Base-by-base conservation (phyloP, 371 early-diverging fungal genomes). In the Apophysomyces sp. region DNA sequence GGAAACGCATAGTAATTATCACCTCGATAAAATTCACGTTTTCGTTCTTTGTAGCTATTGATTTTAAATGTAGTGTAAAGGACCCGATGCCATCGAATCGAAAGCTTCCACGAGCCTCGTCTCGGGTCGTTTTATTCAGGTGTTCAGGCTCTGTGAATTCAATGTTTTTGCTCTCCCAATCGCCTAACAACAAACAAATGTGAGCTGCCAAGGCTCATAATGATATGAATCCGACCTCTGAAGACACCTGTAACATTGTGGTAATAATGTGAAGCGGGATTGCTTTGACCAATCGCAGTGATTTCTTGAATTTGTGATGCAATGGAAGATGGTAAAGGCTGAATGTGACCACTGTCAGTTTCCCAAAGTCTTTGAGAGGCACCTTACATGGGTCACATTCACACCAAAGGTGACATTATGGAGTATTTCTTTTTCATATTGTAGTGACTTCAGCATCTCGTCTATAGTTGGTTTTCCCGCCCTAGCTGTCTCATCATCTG, bases 181-280 rank as follows among this genome's bases (percentile, higher is more conserved):
- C 64, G 12, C 79, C 82, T 78, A 44, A 16, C 30, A 31, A 57
- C 34, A 32, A 15, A n/a, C n/a, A 4, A n/a, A 11, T 34, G 34
- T 34, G 34, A 34, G 34, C 34, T 34, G 13, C 13, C 34, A 2
- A 34, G 34, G 4, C 34, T 44, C 1, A 9, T 21, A 18, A 3
- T 9, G 18, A 18, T 18, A 44, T 1, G 7, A 18, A 44, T 37
- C 21, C 9, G 61, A 78, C 89, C 89, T 73, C 83, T 77, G 57
- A 89, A 86, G 16, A 84, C 74, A 37, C 86, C 87, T 15, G 87
- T 86, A 26, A 87, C 71, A 58, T 89, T 87, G 49, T 82, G 84
- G 55, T 86, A 87, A 59, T 72, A 86, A 44, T 78, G 83, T 6
- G 78, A 67, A 12, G 54, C 58, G 28, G 69, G 58, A 32, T 61